Evolutionary conservation across 768 basidiomycete species (phyloP), one percentile per base, ranked within the genome.

Genomic region (Boletus eberwhitei): DNA sequence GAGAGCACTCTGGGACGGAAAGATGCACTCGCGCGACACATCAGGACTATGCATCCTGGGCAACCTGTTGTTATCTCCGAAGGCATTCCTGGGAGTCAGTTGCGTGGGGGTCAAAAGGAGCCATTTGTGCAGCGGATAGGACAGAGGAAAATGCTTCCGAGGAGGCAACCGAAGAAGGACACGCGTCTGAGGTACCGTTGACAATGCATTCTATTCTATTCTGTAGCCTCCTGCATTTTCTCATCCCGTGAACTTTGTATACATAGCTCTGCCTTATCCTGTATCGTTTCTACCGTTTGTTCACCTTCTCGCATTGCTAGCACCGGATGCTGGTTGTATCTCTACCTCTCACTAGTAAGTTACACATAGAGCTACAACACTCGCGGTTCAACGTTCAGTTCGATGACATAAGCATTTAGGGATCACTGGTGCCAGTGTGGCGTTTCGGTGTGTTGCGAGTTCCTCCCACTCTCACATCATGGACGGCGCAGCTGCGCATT

Each of bases 21-120:
- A 34, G 67, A 68, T 32, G 69, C 67, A 4, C 64, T 71, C 0
- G 29, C 19, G 26, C 55, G 67, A 2, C 67, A 68, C 34, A 54
- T 69, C 14, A 61, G 48, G 14, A 59, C 64, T 2, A 31, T 58
- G 5, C 67, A 68, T n/a, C 38, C 34, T 1, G 60, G 40, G 13
- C 13, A 34, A 19, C 34, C 19, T 8, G 21, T 41, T 41, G 3
- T 53, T 5, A 45, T 46, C 3, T 36, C 52, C 0, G 52, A 58
- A 17, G 50, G 52, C 0, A 17, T 54, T 14, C 17, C 45, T 12
- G 41, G 48, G 39, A 40, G 29, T 19, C 53, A 39, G 42, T 17
- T 57, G 1, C 35, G 24, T 12, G 49, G 24, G 21, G 37, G 35
- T 13, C 47, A 24, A 40, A 45, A 16, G 31, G 55, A 38, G 24